A percentile compares a stretch with the other conserved stretches of the same genome.
Conservation (phyloP, 371 early-diverging fungal genomes). For the Mortierella sp. region DNA sequence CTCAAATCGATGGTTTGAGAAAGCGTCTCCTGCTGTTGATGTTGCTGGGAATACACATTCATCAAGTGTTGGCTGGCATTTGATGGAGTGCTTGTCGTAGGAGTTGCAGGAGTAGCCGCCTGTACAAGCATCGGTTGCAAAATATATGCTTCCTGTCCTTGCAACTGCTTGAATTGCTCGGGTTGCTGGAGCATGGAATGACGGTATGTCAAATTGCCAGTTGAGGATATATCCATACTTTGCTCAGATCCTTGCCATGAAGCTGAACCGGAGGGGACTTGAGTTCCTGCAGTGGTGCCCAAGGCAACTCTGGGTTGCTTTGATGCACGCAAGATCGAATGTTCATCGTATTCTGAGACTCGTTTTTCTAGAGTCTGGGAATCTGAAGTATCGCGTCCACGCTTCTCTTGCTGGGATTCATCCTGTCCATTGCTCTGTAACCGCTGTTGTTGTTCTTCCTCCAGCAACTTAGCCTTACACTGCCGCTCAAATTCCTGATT, state of each 20-base stretch:
- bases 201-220: constrained; percentile 5
- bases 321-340: constrained; percentile 8
- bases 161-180: constrained; percentile 16
- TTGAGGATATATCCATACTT: neutral
- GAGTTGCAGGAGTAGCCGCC: neutral
- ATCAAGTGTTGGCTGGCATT: constrained; percentile 32
- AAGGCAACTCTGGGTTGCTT: constrained; percentile 29
- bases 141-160: constrained; percentile 13
- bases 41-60: constrained; percentile 39
- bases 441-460: constrained; percentile 21
- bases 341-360: constrained; percentile 15
- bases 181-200: constrained; percentile 20
- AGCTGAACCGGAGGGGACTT: neutral
- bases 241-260: constrained; percentile 11
- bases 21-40: constrained; percentile 33
- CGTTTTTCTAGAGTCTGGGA: constrained; percentile 20
- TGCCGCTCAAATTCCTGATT: constrained; percentile 53
- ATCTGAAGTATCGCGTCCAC: neutral
- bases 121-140: constrained; percentile 25
- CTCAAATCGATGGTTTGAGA: constrained; percentile 32
- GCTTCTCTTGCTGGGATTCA: neutral
- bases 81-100: neutral
- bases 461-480: constrained; percentile 31
- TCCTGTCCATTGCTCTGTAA: neutral
- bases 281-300: neutral